Percentiles rank a stretch among this genome's conserved stretches.
Evolutionary conservation across 345 rosid genomes (phyloP).

Genomic region (Trapa bicornis): DNA sequence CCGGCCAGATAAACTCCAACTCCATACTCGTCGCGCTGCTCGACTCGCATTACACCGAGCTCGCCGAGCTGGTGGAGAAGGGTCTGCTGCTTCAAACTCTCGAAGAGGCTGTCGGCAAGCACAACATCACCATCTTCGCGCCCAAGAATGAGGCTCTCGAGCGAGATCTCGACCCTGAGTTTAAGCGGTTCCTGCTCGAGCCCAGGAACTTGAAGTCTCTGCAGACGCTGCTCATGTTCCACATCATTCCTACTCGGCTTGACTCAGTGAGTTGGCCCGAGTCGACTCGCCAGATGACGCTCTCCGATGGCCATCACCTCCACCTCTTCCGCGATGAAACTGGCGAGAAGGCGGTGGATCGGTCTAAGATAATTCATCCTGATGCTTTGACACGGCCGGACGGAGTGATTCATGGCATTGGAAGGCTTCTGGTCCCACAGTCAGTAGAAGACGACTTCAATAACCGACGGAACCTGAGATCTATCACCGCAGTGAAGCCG

Average conservation of each 20-base stretch:
- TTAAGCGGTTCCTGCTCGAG: conserved; percentile 46
- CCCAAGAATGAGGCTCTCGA: conserved; percentile 37
- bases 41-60: conserved; percentile 45
- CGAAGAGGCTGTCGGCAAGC: conserved; percentile 29
- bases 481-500: conserved; percentile 39
- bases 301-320: conserved; percentile 16
- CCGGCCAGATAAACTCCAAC: conserved; percentile 35
- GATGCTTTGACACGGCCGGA: conserved; percentile 37
- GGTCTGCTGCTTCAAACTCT: conserved; percentile 40
- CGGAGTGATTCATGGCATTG: conserved; percentile 46
- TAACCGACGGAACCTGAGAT: conserved; percentile 26
- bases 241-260: conserved; percentile 25
- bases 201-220: conserved; percentile 36
- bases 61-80: conserved; percentile 44
- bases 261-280: conserved; percentile 20
- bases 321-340: conserved; percentile 11
- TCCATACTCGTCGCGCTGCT: conserved; percentile 47
- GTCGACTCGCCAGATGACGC: conserved; percentile 8
- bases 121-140: conserved; percentile 48
- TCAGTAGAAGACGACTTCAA: conserved; percentile 42
- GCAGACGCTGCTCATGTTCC: conserved; percentile 31
- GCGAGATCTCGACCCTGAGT: conserved; percentile 39
- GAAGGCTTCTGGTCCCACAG: conserved; percentile 31
- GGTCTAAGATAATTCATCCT: conserved; percentile 21
- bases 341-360: conserved; percentile 15